Base-by-base conservation (phyloP, 176 grass and related monocot genomes). In the Bolboschoenus planiculmis region DNA sequence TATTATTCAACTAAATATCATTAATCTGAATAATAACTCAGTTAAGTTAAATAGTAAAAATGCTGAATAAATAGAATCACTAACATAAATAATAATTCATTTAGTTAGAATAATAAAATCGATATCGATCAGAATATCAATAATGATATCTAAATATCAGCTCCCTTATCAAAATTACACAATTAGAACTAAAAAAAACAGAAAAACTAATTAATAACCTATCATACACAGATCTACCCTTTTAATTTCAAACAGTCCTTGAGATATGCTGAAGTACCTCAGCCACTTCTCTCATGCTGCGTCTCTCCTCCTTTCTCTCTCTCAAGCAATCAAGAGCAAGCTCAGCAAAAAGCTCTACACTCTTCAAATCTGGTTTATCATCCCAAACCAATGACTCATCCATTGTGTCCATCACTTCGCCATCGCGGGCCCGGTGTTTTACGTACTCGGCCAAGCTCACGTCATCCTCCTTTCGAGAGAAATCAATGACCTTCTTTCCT, bases 221-320 rank as follows among this genome's bases (percentile, higher is more conserved):
- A 50, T 0, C 9, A 1, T 23, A 11, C 16, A 48, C 15, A 51
- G n/a, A 48, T 18, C 26, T 56, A 35, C 23, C n/a, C n/a, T 10
- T 10, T 34, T 79, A 11, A n/a, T n/a, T 54, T 79, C 14, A 23
- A 9, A 9, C 35, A 56, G 15, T 39, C 9, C 59, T 76, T 78
- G 70, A 78, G 31, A 85, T 64, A 78, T 8, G 39, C 56, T 85
- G 83, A 35, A 85, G 56, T 39, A 58, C 68, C 27, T 85, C 83
- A n/a, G 39, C 83, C 24, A 85, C 70, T 33, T 85, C 83, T 34
- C 44, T 85, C 71, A 85, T 85, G 53, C 83, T 30, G 24, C 70
- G 66, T 33, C 83, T 85, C 54, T 85, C 83, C 83, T 85, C 83
- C 72, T 85, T 85, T 62, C 42, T 85, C 34, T 78, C 72, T 62